Conservation (phyloP, 495 filamentous ascomycete species). For the Cercophora samala region DNA sequence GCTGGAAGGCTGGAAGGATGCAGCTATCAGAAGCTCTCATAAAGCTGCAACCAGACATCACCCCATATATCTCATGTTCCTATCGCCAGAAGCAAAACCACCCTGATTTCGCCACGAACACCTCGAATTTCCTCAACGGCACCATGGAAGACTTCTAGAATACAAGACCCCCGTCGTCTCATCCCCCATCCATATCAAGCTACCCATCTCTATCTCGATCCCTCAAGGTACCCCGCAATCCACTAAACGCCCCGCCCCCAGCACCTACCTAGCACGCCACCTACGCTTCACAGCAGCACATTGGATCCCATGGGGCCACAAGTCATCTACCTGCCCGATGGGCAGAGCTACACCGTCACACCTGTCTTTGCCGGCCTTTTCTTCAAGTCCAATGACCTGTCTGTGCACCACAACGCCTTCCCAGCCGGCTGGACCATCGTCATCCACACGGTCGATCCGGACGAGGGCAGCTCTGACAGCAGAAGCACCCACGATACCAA, state of each 20-base stretch:
- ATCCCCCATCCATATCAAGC: neutral
- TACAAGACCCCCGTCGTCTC: neutral
- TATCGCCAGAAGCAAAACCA: neutral
- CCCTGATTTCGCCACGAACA: neutral
- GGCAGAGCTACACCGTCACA: constrained; percentile 72
- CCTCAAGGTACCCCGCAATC: constrained; percentile 12
- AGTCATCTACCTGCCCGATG: constrained; percentile 72
- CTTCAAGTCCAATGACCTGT: constrained; percentile 80
- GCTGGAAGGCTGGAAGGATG: neutral
- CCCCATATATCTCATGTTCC: neutral
- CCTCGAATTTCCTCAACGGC: no score
- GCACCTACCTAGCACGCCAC: no score
- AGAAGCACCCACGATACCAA: constrained; percentile 22
- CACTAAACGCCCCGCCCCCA: neutral
- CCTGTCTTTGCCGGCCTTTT: constrained; percentile 84
- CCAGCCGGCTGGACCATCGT: constrained; percentile 87
- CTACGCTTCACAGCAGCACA: neutral
- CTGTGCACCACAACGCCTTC: constrained; percentile 62
- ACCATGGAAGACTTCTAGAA: neutral
- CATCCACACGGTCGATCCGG: constrained; percentile 60
- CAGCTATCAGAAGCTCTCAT: constrained; percentile 6
- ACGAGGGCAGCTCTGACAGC: neutral
- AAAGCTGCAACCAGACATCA: neutral
- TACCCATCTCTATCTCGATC: no score
- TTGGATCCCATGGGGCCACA: constrained; percentile 38